phyloP scores from a whole-genome alignment of 1,284 basidiomycete genomes.

The Sutorius eximius region DNA sequence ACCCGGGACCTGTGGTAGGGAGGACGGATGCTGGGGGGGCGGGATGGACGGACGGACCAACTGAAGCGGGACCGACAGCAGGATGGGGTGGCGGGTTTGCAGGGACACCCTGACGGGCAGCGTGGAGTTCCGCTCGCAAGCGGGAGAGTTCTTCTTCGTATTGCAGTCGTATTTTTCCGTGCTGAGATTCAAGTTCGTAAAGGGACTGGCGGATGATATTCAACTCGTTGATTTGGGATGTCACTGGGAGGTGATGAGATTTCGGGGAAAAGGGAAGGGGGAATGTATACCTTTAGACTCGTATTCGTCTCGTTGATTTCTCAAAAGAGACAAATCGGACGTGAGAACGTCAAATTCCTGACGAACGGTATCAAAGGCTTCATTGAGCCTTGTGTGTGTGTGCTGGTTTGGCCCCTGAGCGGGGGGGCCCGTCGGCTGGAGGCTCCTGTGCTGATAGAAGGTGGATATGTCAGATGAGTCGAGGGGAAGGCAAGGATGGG shows the following conservation, averaged over 20 bases:
- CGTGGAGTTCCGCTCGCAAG: constrained; percentile 64
- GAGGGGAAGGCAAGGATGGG: background rate
- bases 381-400: constrained; percentile 58
- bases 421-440: constrained; percentile 57
- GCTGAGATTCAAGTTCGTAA: constrained; percentile 76
- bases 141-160: constrained; percentile 75
- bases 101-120: constrained; percentile 39
- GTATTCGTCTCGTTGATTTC: constrained; percentile 85
- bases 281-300: constrained; percentile 73
- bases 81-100: constrained; percentile 36
- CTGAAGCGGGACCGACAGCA: constrained; percentile 34
- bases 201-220: constrained; percentile 73
- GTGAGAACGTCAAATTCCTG: constrained; percentile 84
- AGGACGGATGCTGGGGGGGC: constrained; percentile 32
- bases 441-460: constrained; percentile 57
- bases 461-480: constrained; percentile 20
- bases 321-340: constrained; percentile 67
- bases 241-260: constrained; percentile 45
- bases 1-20: constrained; percentile 35
- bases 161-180: constrained; percentile 68
- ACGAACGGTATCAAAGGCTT: constrained; percentile 81
- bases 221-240: constrained; percentile 70
- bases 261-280: background rate
- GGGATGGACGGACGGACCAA: constrained; percentile 34
- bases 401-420: constrained; percentile 44